phyloP scores from a whole-genome alignment of 768 basidiomycete genomes.

The Boletus sensibilis region DNA sequence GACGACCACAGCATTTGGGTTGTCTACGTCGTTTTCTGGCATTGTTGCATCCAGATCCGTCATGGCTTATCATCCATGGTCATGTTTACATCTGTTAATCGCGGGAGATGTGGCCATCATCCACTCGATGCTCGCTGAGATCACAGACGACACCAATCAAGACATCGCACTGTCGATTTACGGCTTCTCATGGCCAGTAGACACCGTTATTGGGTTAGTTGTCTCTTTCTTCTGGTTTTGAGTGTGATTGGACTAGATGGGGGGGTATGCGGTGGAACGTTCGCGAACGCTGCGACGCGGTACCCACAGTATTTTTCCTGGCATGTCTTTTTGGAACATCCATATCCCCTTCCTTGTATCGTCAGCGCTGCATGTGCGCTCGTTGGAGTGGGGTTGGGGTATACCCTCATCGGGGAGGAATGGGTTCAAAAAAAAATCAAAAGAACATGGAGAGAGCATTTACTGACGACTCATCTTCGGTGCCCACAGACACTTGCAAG shows the following conservation, averaged over 20 bases:
- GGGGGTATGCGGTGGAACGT: constrained; percentile 16
- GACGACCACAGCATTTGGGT: constrained; percentile 51
- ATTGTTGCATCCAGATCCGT: constrained; percentile 49
- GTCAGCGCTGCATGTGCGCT: constrained; percentile 11
- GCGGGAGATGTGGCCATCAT: constrained; percentile 63
- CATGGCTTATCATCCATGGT: background rate
- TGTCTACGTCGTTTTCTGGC: constrained; percentile 49
- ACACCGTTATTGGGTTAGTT: constrained; percentile 51
- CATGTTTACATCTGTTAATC: constrained; percentile 30
- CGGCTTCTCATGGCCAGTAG: constrained; percentile 55
- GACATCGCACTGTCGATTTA: constrained; percentile 57
- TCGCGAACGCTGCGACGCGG: constrained; percentile 17
- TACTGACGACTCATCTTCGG: background rate
- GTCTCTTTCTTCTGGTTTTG: background rate
- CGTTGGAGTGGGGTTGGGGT: constrained; percentile 10
- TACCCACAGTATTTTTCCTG: constrained; percentile 16
- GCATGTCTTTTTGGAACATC: constrained; percentile 12
- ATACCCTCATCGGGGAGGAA: constrained; percentile 23
- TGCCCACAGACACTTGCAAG: constrained; percentile 14
- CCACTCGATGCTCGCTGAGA: constrained; percentile 57
- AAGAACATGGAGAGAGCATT: background rate
- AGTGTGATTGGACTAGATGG: background rate
- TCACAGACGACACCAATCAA: constrained; percentile 63
- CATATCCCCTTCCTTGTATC: constrained; percentile 18
- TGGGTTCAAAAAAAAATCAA: background rate